Percentiles rank a stretch among this genome's conserved stretches.
Conservation (phyloP, 768 basidiomycete genomes). For the Sarcodon aspratus region DNA sequence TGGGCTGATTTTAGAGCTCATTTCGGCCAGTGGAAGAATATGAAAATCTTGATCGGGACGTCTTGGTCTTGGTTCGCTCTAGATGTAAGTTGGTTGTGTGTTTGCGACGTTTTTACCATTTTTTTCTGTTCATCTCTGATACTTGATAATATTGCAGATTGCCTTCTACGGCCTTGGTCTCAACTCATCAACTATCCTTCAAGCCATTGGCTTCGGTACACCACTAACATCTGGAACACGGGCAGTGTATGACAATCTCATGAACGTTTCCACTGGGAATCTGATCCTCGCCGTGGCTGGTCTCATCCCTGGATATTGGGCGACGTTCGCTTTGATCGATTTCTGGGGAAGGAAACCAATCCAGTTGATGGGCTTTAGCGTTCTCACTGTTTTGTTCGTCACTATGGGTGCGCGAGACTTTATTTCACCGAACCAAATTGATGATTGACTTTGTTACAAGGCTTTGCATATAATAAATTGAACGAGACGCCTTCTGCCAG, state of each 20-base stretch:
- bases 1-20: constrained; percentile 44
- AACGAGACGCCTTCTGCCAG: constrained; percentile 26
- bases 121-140: too few relatives aligned
- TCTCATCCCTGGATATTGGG: constrained; percentile 75
- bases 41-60: constrained; percentile 74
- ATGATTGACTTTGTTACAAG: too few relatives aligned
- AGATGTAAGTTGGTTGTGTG: too few relatives aligned
- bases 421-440: too few relatives aligned
- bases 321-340: constrained; percentile 55
- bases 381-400: constrained; percentile 56
- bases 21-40: constrained; percentile 68
- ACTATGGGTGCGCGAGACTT: constrained; percentile 35
- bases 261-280: constrained; percentile 65
- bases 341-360: constrained; percentile 75
- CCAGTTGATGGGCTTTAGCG: constrained; percentile 65
- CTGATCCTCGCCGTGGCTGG: constrained; percentile 68
- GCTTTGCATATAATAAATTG: constrained; percentile 51
- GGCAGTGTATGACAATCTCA: constrained; percentile 43
- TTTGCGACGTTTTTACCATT: too few relatives aligned
- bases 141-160: constrained; percentile 28
- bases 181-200: constrained; percentile 68
- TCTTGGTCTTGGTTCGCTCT: constrained; percentile 81
- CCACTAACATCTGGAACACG: constrained; percentile 16
- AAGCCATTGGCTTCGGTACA: constrained; percentile 63
- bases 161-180: constrained; percentile 86